A percentile compares a stretch with the other conserved stretches of the same genome.
These are phyloP conservation scores for Psilocybe sp. DNA, from an alignment of 768 basidiomycete species.

Conservation along the genomic window DNA sequence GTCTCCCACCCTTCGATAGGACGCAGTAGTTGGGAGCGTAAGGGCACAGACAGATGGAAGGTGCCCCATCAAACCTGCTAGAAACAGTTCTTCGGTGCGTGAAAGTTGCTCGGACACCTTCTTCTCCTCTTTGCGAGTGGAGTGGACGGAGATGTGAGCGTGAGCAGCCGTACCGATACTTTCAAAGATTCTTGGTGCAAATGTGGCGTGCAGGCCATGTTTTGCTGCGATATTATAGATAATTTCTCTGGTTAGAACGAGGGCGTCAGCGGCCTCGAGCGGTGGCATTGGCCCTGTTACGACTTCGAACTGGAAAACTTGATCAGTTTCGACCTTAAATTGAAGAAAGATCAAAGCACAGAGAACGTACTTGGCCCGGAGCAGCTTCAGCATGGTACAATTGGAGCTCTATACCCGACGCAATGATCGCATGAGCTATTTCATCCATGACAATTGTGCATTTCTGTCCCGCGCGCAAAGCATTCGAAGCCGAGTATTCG, in stretches of 20 bases:
- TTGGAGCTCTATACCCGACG: conserved; percentile 55
- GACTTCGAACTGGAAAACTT: conserved; percentile 51
- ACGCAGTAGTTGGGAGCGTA: conserved; percentile 57
- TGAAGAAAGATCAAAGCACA: no score
- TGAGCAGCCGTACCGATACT: conserved; percentile 56
- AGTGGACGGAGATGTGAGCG: conserved; percentile 63
- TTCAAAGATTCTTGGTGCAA: conserved; percentile 52
- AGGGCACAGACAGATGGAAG: conserved; percentile 57
- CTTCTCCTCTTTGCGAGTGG: conserved; percentile 13
- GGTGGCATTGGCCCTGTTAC: conserved; percentile 66
- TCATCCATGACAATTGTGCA: conserved; percentile 50
- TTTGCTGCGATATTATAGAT: conserved; percentile 64
- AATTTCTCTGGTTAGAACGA: conserved; percentile 65
- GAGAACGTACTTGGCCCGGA: conserved; percentile 36
- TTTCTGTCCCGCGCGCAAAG: conserved; percentile 39
- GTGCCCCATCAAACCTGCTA: conserved; percentile 55
- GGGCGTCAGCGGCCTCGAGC: conserved; percentile 62
- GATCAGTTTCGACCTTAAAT: no score
- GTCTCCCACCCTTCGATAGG: conserved; percentile 63
- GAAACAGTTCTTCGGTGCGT: conserved; percentile 51
- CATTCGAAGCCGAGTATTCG: conserved; percentile 41
- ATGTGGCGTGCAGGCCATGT: conserved; percentile 64
- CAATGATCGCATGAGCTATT: conserved; percentile 50
- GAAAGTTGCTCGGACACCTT: conserved; percentile 33
- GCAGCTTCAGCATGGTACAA: conserved; percentile 73